A percentile compares a stretch with the other conserved stretches of the same genome.
phyloP scores from a whole-genome alignment of 208 protist species.

The Angomonas ambiguus region DNA sequence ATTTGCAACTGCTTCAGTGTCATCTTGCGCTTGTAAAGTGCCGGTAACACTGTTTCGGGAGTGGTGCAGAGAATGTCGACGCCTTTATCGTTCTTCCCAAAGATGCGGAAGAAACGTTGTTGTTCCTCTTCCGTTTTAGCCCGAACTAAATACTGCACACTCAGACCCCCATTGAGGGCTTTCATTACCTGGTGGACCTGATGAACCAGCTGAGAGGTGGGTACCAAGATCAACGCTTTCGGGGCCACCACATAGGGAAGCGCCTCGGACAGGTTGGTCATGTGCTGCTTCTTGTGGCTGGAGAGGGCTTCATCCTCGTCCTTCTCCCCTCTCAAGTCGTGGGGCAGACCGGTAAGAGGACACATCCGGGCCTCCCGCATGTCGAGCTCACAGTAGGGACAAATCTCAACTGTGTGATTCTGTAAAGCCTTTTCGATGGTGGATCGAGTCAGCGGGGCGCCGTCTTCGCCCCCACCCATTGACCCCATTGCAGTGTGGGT shows the following conservation, averaged over 20 bases:
- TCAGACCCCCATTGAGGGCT: constrained; percentile 23
- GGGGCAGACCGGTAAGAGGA: constrained; percentile 67
- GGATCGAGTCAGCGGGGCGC: constrained; percentile 18
- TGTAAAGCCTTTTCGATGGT: constrained; percentile 57
- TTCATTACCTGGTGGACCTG: constrained; percentile 52
- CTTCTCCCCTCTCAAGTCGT: constrained; percentile 12
- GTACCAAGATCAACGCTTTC: constrained; percentile 66
- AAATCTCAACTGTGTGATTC: constrained; percentile 77
- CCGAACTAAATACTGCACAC: constrained; percentile 41
- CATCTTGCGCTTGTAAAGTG: constrained; percentile 64
- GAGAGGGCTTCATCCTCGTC: not conserved
- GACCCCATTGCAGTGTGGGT: no score
- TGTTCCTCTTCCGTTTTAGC: constrained; percentile 69
- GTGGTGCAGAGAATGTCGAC: constrained; percentile 73
- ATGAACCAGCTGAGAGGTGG: constrained; percentile 56
- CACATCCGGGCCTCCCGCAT: constrained; percentile 44
- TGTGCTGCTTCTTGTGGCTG: not conserved
- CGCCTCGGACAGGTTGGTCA: not conserved
- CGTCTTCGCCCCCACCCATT: constrained; percentile 20
- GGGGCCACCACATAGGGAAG: constrained; percentile 33
- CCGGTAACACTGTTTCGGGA: constrained; percentile 69
- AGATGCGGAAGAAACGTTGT: constrained; percentile 38
- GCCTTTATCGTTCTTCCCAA: constrained; percentile 25
- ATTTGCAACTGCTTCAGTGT: constrained; percentile 52
- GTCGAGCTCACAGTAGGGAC: constrained; percentile 78